Evolutionary conservation across 192 early-diverging fungal species (phyloP).

Genomic region (Martensiomyces pterosporus): DNA sequence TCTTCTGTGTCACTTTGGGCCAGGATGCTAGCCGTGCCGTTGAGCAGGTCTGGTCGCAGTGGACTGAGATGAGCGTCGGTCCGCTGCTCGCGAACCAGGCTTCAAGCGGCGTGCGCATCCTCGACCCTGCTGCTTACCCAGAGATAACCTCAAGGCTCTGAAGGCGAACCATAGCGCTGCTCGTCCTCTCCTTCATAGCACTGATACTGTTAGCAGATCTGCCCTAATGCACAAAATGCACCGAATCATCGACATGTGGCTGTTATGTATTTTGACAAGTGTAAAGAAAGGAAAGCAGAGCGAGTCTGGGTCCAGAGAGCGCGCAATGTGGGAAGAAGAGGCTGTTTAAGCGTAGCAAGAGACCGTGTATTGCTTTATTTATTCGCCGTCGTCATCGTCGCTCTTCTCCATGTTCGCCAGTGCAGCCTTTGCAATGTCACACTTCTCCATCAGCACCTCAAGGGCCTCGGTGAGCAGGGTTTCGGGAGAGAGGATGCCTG

Average conservation of each 20-base stretch:
- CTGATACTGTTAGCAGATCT: too few species aligned
- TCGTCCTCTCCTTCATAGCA: too few species aligned
- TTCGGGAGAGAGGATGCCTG: slow-evolving; percentile 75
- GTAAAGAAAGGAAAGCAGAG: too few species aligned
- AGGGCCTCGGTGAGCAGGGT: slow-evolving; percentile 72
- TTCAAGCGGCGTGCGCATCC: slow-evolving; percentile 50
- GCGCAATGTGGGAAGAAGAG: too few species aligned
- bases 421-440: slow-evolving; percentile 62
- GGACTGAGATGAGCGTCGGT: slow-evolving; percentile 75
- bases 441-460: slow-evolving; percentile 79
- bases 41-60: slow-evolving; percentile 60
- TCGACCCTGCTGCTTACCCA: slow-evolving; percentile 15
- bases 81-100: slow-evolving; percentile 74
- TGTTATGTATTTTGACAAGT: too few species aligned
- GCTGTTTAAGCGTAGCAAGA: too few species aligned
- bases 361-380: too few species aligned
- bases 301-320: too few species aligned
- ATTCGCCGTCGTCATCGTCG: slow-evolving; percentile 21
- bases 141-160: slow-evolving; percentile 7
- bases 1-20: slow-evolving; percentile 78
- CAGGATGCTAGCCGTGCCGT: slow-evolving; percentile 50
- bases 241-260: too few species aligned
- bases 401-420: slow-evolving; percentile 32
- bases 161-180: too few species aligned
- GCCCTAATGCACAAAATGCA: too few species aligned